phyloP scores from a whole-genome alignment of 805 yeast genomes.

The Candida lessepsii region DNA sequence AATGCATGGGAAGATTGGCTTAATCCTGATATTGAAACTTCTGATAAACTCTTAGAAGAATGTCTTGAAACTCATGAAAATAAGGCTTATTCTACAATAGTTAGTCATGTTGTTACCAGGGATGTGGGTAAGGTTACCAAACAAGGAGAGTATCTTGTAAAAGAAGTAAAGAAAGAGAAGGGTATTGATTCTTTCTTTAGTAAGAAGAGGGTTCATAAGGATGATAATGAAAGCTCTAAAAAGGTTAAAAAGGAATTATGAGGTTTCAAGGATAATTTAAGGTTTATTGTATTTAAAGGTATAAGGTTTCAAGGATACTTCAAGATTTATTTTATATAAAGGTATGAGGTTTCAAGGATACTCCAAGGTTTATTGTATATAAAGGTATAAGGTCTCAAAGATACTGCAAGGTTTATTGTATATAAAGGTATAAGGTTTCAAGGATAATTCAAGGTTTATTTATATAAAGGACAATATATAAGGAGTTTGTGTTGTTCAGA shows the following conservation, averaged over 20 bases:
- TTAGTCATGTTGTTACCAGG: slow-evolving; percentile 53
- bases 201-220: slow-evolving; percentile 9
- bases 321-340: no score
- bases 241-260: slow-evolving; percentile 6
- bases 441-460: no score
- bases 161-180: slow-evolving; percentile 20
- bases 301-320: no score
- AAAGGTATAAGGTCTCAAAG: no score
- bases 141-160: slow-evolving; percentile 43
- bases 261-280: no score
- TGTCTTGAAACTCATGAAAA: slow-evolving; percentile 37
- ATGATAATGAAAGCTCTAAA: not conserved
- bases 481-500: no score
- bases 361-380: no score
- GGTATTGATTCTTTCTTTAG: slow-evolving; percentile 28
- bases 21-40: slow-evolving; percentile 41
- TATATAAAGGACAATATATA: no score
- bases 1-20: slow-evolving; percentile 67
- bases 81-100: slow-evolving; percentile 36
- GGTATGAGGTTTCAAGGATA: no score
- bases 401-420: no score
- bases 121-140: slow-evolving; percentile 63
- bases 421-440: no score
- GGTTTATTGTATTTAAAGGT: no score
- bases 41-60: slow-evolving; percentile 34